Base-by-base conservation (phyloP, 768 basidiomycete species). In the Clitopilus passeckerianus region DNA sequence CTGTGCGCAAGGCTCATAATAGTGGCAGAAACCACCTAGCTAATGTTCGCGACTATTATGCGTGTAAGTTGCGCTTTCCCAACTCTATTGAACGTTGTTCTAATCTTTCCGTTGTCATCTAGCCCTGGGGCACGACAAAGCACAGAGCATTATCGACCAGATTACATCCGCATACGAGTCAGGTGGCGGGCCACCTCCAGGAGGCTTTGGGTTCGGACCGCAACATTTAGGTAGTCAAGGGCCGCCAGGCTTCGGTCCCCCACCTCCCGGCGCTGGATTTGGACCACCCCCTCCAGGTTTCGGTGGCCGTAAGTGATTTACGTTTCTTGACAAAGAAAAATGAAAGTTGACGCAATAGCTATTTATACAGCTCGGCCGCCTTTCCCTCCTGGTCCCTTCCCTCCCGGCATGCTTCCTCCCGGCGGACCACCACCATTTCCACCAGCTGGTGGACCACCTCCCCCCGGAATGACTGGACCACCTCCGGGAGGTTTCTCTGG, bases 11-110 rank as follows among this genome's bases (percentile, higher is more conserved):
- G 75, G 97, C 97, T 56, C 97, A 99, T 73, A 98, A 99, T 75
- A 93, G 90, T 59, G 97, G 97, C 64, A 83, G 96, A 59, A 99
- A 99, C 75, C 97, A 99, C 71, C 82, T 98, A 37, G 82, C 93
- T 37, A 99, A 99, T 71, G 96, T 99, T 59, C 79, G 93, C 60
- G 96, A 98, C 67, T 99, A 98, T 72, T 99, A 97, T 75, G 93
- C 94, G 12, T 94, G 94, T 95, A 62, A 59, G 89, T 63, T 12
- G 27, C 23, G 23, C 10, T 37, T 8, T 18, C 37, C 30, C 57
- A 27, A 1, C 23, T n/a, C 16, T 18, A 6, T 5, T 12, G 0
- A 50, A 14, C 24, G 57, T 37, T 41, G 64, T 33, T 34, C 58
- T 64, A 14, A 58, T 53, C 46, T 59, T 59, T 65, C 46, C 61